Evolutionary conservation across 306 rosid species (phyloP).

Genomic region (Dryas alaskensis): DNA sequence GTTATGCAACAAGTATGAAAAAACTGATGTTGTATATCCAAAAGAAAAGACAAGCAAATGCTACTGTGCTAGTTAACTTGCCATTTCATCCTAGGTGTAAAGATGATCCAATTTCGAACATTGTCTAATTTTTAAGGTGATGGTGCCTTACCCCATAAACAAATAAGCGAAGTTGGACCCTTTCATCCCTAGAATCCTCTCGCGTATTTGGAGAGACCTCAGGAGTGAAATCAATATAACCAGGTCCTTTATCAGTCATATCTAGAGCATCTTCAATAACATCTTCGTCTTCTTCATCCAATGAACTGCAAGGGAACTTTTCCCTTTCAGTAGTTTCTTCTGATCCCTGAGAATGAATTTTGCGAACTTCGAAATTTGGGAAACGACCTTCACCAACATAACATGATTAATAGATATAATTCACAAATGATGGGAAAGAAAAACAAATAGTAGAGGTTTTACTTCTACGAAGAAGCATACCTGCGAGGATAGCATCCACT

Average conservation of each 20-base stretch:
- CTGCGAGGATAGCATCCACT: slow-evolving; percentile 82
- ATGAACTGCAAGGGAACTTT: slow-evolving; percentile 31
- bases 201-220: slow-evolving; percentile 39
- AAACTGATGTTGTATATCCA: not conserved
- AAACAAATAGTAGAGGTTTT: not conserved
- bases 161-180: slow-evolving; percentile 54
- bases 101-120: slow-evolving; percentile 9
- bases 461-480: slow-evolving; percentile 27
- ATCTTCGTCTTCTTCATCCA: slow-evolving; percentile 37
- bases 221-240: slow-evolving; percentile 33
- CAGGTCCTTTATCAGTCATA: slow-evolving; percentile 34
- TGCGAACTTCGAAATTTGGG: slow-evolving; percentile 81
- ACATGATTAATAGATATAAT: slow-evolving; percentile 8
- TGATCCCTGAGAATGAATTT: slow-evolving; percentile 49
- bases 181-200: slow-evolving; percentile 48
- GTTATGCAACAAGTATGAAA: not conserved
- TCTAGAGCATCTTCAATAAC: slow-evolving; percentile 39
- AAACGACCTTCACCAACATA: slow-evolving; percentile 56
- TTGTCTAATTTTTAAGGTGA: slow-evolving; percentile 18
- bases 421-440: not conserved
- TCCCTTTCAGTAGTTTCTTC: slow-evolving; percentile 41
- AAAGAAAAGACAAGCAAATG: not conserved
- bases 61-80: not conserved
- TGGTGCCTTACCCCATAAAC: slow-evolving; percentile 77
- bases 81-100: not conserved